Conservation (phyloP, 2,329 filamentous ascomycete genomes). For the Aspergillus hiratsukae region DNA sequence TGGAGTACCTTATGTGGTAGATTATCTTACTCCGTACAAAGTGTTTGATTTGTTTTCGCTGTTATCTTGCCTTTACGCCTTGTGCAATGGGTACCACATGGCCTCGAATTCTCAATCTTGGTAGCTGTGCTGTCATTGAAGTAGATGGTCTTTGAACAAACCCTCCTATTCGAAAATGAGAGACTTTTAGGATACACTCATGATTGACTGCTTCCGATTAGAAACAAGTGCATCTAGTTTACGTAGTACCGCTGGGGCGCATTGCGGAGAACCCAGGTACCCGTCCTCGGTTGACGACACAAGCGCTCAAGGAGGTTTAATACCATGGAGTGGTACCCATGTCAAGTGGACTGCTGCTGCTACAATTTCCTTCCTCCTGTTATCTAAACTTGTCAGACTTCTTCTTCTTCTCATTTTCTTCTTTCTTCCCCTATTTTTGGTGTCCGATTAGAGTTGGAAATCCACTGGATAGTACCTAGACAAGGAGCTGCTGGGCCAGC, state of each 20-base stretch:
- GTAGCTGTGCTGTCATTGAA: not conserved
- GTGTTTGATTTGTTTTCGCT: not conserved
- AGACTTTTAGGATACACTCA: not conserved
- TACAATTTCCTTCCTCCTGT: slow-evolving; percentile 1
- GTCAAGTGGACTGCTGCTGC: not conserved
- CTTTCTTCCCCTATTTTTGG: slow-evolving; percentile 10
- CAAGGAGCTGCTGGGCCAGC: not conserved
- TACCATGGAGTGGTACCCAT: slow-evolving; percentile 1
- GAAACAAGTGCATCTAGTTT: not conserved
- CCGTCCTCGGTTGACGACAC: slow-evolving; percentile 13
- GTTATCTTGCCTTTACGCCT: not conserved
- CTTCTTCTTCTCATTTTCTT: slow-evolving; percentile 3
- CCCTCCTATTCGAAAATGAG: not conserved
- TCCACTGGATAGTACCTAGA: not conserved
- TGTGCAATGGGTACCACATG: not conserved
- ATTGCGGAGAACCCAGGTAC: not conserved
- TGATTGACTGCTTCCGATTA: not conserved
- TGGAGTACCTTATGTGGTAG: not conserved
- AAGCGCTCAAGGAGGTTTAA: slow-evolving; percentile 7
- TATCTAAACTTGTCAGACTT: not conserved
- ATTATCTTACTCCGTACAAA: not conserved
- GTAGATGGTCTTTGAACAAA: not conserved
- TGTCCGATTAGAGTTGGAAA: slow-evolving; percentile 1
- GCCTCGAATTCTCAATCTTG: not conserved
- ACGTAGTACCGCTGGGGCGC: not conserved